These are phyloP conservation scores for Canavalia ensiformis DNA, from an alignment of 306 rosid species.

Conservation along the genomic window DNA sequence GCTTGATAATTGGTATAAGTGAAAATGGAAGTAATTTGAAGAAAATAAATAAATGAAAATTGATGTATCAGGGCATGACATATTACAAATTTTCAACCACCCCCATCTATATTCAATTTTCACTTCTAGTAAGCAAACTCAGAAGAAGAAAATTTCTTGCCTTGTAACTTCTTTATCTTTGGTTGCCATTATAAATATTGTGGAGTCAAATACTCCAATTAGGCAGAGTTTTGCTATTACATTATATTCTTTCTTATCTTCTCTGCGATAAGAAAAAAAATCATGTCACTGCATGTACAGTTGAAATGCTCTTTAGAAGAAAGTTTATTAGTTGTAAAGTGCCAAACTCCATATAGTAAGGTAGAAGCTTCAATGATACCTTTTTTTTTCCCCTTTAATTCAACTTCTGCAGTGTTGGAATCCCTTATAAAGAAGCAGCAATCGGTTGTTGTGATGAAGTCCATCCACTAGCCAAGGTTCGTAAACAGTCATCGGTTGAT, in stretches of 20 bases:
- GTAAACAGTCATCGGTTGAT: background rate
- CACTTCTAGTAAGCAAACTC: background rate
- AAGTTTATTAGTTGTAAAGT: background rate
- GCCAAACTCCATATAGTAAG: background rate
- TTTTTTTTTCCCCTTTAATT: background rate
- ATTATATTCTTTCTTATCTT: background rate
- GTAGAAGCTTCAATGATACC: background rate
- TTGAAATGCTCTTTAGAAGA: background rate
- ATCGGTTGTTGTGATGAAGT: conserved; percentile 41
- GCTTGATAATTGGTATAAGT: background rate
- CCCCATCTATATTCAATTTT: background rate
- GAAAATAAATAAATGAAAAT: background rate
- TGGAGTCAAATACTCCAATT: background rate
- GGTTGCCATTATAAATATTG: background rate
- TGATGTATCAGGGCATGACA: background rate
- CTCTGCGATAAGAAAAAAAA: background rate
- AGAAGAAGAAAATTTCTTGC: background rate
- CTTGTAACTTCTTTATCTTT: background rate
- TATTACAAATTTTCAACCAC: background rate
- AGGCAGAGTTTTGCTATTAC: background rate
- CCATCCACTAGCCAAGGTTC: conserved; percentile 44
- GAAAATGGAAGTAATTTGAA: background rate
- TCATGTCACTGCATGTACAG: background rate
- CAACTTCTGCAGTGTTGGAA: conserved; percentile 53
- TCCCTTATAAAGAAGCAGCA: conserved; percentile 58